These are phyloP conservation scores for Carex scoparia DNA, from an alignment of 176 grass and related monocot species.

Conservation along the genomic window DNA sequence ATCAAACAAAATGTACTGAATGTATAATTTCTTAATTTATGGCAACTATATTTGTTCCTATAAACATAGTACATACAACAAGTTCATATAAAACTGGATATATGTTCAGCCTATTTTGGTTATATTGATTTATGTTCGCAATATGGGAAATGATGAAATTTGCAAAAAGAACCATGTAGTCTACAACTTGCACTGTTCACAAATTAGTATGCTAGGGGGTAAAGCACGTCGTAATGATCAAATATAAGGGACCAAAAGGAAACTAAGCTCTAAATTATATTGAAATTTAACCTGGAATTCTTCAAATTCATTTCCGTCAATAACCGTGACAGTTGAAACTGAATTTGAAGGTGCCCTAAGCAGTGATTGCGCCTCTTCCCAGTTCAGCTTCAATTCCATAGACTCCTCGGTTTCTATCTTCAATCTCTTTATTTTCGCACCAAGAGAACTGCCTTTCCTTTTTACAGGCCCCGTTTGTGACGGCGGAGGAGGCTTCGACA, in stretches of 20 bases:
- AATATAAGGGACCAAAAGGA: neutral
- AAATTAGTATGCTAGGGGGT: neutral
- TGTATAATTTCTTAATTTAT: neutral
- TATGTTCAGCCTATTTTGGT: neutral
- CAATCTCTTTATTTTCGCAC: constrained; percentile 75
- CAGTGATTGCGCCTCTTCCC: constrained; percentile 95
- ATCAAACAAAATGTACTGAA: neutral
- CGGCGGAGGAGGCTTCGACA: constrained; percentile 28
- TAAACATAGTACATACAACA: neutral
- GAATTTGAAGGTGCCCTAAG: constrained; percentile 74
- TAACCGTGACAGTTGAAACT: constrained; percentile 55
- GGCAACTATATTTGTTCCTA: neutral
- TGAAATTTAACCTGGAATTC: constrained; percentile 74
- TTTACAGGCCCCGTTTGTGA: constrained; percentile 49
- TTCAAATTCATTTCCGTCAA: constrained; percentile 92
- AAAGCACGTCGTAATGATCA: neutral
- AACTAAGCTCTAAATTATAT: neutral
- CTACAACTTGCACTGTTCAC: neutral
- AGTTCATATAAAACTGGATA: neutral
- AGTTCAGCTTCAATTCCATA: constrained; percentile 94
- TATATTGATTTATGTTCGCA: neutral
- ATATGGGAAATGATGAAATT: neutral
- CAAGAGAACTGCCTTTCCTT: constrained; percentile 68
- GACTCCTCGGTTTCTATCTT: constrained; percentile 93
- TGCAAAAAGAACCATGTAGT: neutral